phyloP scores from a whole-genome alignment of 2,329 filamentous ascomycete genomes.

The Colletotrichum liaoningense region DNA sequence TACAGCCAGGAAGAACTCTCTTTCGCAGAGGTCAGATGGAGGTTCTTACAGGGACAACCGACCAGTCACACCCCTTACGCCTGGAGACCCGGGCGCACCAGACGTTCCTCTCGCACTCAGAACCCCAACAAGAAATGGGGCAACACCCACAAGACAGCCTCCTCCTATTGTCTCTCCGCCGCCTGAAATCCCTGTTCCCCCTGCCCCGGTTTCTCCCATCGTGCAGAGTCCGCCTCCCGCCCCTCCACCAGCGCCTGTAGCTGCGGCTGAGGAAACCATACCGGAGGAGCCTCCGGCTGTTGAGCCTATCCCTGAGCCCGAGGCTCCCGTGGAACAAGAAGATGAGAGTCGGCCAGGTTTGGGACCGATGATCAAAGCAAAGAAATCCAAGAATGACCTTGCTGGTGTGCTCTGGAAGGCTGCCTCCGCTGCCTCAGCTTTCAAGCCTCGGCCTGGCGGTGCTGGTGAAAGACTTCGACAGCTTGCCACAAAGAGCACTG shows the following conservation, averaged over 20 bases:
- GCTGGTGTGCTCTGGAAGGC: conserved; percentile 84
- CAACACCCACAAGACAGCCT: conserved; percentile 20
- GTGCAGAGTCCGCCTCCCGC: conserved; percentile 7
- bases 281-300: conserved; percentile 34
- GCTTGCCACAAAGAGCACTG: conserved; percentile 61
- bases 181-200: conserved; percentile 21
- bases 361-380: conserved; percentile 90
- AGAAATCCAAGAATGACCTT: conserved; percentile 77
- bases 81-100: conserved; percentile 8
- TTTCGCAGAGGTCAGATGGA: conserved; percentile 46
- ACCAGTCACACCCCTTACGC: conserved; percentile 39
- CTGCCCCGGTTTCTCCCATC: conserved; percentile 26
- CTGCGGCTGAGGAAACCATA: conserved; percentile 9
- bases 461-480: conserved; percentile 83
- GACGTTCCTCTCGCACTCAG: conserved; percentile 24
- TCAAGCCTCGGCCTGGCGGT: conserved; percentile 89
- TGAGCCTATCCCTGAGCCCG: conserved; percentile 35
- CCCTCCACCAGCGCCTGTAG: conserved; percentile 8
- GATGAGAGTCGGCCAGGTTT: conserved; percentile 76
- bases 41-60: conserved; percentile 47
- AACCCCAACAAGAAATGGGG: conserved; percentile 29
- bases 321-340: conserved; percentile 42
- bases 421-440: conserved; percentile 72
- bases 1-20: conserved; percentile 58
- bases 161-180: conserved; percentile 16